Conservation (phyloP, 495 filamentous ascomycete species). For the Sphaerosporella brunnea region DNA sequence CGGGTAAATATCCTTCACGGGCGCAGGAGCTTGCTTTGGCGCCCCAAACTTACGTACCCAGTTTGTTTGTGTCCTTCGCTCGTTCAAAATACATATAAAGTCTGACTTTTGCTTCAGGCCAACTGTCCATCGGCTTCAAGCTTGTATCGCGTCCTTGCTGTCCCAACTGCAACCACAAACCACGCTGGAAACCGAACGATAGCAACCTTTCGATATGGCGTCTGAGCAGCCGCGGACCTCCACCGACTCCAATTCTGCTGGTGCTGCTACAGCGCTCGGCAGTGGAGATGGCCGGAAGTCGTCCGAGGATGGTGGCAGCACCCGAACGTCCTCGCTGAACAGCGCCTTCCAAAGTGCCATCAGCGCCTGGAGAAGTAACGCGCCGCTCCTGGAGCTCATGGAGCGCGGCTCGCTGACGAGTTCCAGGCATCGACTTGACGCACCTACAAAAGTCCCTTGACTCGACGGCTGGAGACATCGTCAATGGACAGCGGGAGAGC, state of each 20-base stretch:
- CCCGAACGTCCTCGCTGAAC: constrained; percentile 7
- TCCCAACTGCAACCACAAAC: no score
- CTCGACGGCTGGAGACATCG: constrained; percentile 78
- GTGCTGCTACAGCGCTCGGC: background rate
- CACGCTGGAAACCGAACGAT: no score
- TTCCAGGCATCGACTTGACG: constrained; percentile 68
- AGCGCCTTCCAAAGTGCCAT: constrained; percentile 71
- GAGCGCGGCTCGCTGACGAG: constrained; percentile 21
- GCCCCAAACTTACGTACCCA: no score
- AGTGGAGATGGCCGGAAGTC: constrained; percentile 1
- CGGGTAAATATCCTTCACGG: no score
- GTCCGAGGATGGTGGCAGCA: background rate
- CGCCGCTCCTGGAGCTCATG: constrained; percentile 5
- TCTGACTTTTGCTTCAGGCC: no score
- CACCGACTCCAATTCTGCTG: constrained; percentile 5
- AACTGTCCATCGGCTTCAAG: no score
- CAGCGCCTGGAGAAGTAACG: constrained; percentile 80
- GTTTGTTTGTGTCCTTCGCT: no score
- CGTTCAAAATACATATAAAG: no score
- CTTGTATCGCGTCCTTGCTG: no score
- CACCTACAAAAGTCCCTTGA: constrained; percentile 75
- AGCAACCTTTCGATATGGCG: background rate
- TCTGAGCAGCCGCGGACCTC: constrained; percentile 2
- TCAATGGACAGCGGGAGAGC: constrained; percentile 75
- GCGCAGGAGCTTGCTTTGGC: no score